Evolutionary conservation across 495 filamentous ascomycete species (phyloP).

Genomic region (Xylaria intraflava): DNA sequence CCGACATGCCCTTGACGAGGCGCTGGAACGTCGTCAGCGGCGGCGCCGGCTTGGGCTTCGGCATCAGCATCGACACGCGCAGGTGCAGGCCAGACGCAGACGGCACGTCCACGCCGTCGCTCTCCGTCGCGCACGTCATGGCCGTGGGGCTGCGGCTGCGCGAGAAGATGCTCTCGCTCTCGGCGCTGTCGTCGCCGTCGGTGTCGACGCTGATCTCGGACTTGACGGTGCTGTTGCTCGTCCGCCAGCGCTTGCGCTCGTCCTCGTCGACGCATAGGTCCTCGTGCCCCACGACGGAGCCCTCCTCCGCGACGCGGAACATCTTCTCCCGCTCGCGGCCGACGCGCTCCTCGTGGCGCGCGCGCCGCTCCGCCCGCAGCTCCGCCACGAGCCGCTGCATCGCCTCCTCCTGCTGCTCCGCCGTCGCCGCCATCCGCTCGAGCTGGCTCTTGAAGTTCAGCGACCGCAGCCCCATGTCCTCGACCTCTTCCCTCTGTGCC

Average conservation of each 20-base stretch:
- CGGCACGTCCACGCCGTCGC: constrained; percentile 14
- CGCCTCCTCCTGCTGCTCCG: constrained; percentile 55
- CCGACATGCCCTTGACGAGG: constrained; percentile 42
- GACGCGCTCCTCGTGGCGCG: constrained; percentile 48
- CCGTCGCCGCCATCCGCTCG: constrained; percentile 66
- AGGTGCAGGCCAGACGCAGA: background rate
- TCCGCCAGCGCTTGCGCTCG: constrained; percentile 43
- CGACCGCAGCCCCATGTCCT: constrained; percentile 64
- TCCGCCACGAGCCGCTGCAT: constrained; percentile 60
- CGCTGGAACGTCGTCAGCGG: constrained; percentile 46
- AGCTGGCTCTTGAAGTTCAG: constrained; percentile 65
- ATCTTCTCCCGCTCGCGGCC: constrained; percentile 20
- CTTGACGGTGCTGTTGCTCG: constrained; percentile 46
- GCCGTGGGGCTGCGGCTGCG: constrained; percentile 50
- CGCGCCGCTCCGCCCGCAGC: constrained; percentile 52
- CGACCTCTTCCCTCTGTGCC: constrained; percentile 63
- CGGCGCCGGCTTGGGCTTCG: constrained; percentile 13
- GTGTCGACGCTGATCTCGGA: constrained; percentile 39
- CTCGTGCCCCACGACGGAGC: constrained; percentile 28
- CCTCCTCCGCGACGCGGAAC: constrained; percentile 5
- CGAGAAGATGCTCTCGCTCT: constrained; percentile 54
- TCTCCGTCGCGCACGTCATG: constrained; percentile 26
- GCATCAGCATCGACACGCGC: background rate
- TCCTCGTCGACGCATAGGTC: constrained; percentile 50
- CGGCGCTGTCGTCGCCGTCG: constrained; percentile 35